Evolutionary conservation across 2,329 filamentous ascomycete species (phyloP).

Genomic region (Pseudocercospora musae): DNA sequence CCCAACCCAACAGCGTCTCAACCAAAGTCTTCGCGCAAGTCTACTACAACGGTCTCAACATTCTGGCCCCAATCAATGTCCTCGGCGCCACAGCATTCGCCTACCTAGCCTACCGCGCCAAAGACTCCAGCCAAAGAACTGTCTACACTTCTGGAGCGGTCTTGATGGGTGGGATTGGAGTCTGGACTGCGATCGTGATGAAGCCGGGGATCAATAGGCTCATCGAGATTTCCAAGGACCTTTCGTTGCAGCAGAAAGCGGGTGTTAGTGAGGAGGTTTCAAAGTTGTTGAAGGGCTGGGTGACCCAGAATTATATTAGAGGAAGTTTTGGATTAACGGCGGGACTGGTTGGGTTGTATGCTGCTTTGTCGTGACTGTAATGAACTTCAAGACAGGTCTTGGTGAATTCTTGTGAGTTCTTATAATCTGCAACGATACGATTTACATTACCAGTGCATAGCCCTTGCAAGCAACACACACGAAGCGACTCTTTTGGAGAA

Average conservation of each 20-base stretch:
- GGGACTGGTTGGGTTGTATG: not conserved
- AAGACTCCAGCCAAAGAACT: not conserved
- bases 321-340: not conserved
- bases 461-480: no score
- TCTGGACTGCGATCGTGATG: not conserved
- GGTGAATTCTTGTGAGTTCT: no score
- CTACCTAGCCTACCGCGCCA: not conserved
- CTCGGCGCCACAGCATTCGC: not conserved
- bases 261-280: not conserved
- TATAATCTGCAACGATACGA: no score
- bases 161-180: not conserved
- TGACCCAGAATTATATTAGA: not conserved
- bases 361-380: not conserved
- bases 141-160: not conserved
- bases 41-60: not conserved
- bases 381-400: no score
- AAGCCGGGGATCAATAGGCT: not conserved
- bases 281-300: not conserved
- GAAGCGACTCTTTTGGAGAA: no score
- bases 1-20: not conserved
- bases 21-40: not conserved
- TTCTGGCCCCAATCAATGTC: not conserved
- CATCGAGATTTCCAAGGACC: not conserved
- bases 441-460: no score
- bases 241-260: not conserved